phyloP scores from a whole-genome alignment of 768 basidiomycete species.

The Tulasnella sp. region DNA sequence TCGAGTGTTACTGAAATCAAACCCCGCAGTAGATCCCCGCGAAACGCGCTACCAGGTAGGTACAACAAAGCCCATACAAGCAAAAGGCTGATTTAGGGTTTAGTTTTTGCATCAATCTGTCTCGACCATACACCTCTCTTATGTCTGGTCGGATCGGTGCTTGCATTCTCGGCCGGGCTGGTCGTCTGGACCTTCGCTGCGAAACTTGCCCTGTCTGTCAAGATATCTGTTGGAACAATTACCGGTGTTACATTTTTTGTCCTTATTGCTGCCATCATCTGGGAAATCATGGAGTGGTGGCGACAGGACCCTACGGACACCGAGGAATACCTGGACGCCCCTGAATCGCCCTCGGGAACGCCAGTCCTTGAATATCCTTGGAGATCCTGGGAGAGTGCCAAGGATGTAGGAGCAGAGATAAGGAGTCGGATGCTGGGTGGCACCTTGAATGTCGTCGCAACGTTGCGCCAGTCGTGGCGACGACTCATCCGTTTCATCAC shows the following conservation, averaged over 20 bases:
- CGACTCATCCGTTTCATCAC: background rate
- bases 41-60: conserved; percentile 15
- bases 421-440: background rate
- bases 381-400: conserved; percentile 57
- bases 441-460: background rate
- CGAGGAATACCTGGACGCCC: conserved; percentile 38
- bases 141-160: conserved; percentile 19
- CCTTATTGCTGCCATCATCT: conserved; percentile 14
- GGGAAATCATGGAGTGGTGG: conserved; percentile 19
- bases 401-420: conserved; percentile 56
- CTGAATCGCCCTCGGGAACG: background rate
- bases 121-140: conserved; percentile 18
- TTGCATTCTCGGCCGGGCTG: conserved; percentile 20
- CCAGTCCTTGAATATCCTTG: conserved; percentile 46
- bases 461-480: background rate
- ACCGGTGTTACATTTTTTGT: conserved; percentile 18
- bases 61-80: background rate
- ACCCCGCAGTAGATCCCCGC: conserved; percentile 15
- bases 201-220: background rate
- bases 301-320: too few species aligned
- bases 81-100: conserved; percentile 25
- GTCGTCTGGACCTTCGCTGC: conserved; percentile 15
- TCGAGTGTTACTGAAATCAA: background rate
- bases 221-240: background rate
- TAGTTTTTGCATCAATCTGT: conserved; percentile 20